Base-by-base conservation (phyloP, 371 early-diverging fungal genomes). In the Rhizopus microsporus region DNA sequence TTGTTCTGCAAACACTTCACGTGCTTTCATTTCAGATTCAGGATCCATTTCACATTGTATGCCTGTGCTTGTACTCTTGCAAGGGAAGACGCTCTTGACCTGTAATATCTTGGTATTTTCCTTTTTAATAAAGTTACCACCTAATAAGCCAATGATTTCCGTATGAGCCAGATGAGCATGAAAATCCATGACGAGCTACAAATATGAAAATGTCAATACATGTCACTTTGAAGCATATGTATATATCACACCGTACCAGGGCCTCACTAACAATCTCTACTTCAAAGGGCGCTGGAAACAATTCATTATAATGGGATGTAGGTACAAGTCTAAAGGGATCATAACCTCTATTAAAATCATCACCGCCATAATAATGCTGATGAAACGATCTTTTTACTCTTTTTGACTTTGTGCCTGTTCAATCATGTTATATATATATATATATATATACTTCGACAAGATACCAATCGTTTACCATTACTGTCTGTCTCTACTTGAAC, bases 41-140 rank as follows among this genome's bases (percentile, higher is more conserved):
- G 94, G 94, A 56, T 92, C 91, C 84, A 92, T 87, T 55, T 92
- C 92, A 81, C 93, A 80, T 79, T 91, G 89, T 48, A 88, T 81
- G 0, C 86, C 86, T 1, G 90, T 89, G 54, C 88, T 86, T 37
- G 81, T 77, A 39, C 87, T 84, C 23, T 73, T 67, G 63, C 91
- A 89, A 8, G 93, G 91, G 63, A 84, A 90, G 1, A 74, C 72
- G 33, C 61, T 54, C 39, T 65, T 54, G 0, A 85, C 85, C 6
- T 80, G 80, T 5, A 78, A 56, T 7, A 89, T 61, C 43, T 75
- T 65, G 43, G 85, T 40, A 8, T 62, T 31, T 61, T 61, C 29
- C 69, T 69, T 4, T 72, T 12, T 65, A 54, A 84, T 76, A 53
- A 76, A 90, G 3, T 73, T 72, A 0, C 94, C 94, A 16, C 92